phyloP scores from a whole-genome alignment of 768 basidiomycete genomes.

The Rhizopogon vinicolor region DNA sequence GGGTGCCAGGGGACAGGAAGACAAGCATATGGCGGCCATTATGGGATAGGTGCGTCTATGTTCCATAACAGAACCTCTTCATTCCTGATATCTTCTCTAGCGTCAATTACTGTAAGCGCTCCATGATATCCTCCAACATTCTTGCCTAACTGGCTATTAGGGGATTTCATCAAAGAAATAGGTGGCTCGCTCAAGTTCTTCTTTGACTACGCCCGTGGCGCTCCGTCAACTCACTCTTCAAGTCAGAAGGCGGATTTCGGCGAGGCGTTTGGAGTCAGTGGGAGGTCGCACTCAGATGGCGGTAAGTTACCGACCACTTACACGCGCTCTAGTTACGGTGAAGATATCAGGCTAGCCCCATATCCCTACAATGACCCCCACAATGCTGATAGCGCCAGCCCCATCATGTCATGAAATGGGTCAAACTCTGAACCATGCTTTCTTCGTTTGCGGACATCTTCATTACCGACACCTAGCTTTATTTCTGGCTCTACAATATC shows the following conservation, averaged over 20 bases:
- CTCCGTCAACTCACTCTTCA: slow-evolving; percentile 18
- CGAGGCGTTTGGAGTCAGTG: slow-evolving; percentile 35
- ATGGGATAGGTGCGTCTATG: slow-evolving; percentile 47
- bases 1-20: slow-evolving; percentile 31
- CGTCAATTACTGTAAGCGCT: slow-evolving; percentile 40
- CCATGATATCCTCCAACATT: background rate
- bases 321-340: slow-evolving; percentile 31
- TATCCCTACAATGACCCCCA: slow-evolving; percentile 21
- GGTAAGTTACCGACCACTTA: slow-evolving; percentile 8
- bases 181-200: slow-evolving; percentile 58
- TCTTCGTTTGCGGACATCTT: background rate
- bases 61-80: background rate
- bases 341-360: slow-evolving; percentile 36
- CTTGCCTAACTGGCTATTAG: slow-evolving; percentile 26
- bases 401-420: slow-evolving; percentile 2
- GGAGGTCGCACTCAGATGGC: slow-evolving; percentile 12
- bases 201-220: slow-evolving; percentile 33
- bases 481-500: background rate
- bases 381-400: slow-evolving; percentile 5
- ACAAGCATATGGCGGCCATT: slow-evolving; percentile 68
- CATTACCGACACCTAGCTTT: background rate
- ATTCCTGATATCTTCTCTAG: slow-evolving; percentile 19
- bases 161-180: slow-evolving; percentile 68
- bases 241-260: slow-evolving; percentile 29
- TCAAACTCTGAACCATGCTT: background rate